Evolutionary conservation across 1,284 basidiomycete genomes (phyloP).

Genomic region (Cronartium quercuum): DNA sequence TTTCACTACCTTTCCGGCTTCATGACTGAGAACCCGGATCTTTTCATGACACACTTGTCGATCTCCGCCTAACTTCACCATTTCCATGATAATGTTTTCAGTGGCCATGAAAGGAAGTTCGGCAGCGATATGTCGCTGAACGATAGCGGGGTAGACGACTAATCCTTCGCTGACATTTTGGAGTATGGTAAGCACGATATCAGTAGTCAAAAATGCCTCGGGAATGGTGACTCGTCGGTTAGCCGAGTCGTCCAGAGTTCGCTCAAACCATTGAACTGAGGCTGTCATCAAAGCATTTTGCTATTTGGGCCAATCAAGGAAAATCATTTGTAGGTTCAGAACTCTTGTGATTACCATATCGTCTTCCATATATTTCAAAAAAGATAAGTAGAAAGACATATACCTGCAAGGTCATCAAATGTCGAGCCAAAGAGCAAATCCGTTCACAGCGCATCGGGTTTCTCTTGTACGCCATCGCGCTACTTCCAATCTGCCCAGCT

Average conservation of each 20-base stretch:
- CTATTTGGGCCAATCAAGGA: conserved; percentile 52
- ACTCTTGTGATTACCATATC: background rate
- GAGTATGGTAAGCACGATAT: conserved; percentile 88
- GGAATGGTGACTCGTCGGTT: conserved; percentile 94
- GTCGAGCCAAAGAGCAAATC: conserved; percentile 86
- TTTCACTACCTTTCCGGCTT: conserved; percentile 92
- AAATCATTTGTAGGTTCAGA: background rate
- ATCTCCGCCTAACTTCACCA: conserved; percentile 89
- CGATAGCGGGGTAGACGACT: conserved; percentile 95
- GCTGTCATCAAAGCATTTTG: conserved; percentile 89
- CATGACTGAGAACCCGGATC: conserved; percentile 91
- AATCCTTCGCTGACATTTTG: conserved; percentile 94
- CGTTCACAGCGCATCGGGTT: conserved; percentile 99
- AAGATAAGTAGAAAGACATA: background rate
- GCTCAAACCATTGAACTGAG: conserved; percentile 91
- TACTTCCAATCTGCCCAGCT: conserved; percentile 86
- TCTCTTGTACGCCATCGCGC: conserved; percentile 98
- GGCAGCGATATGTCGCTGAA: conserved; percentile 79
- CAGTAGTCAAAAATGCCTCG: conserved; percentile 93
- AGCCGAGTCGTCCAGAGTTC: conserved; percentile 89
- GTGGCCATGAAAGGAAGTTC: conserved; percentile 95
- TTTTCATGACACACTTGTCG: conserved; percentile 95
- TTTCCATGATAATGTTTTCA: conserved; percentile 98
- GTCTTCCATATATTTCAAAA: background rate
- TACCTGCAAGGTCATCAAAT: conserved; percentile 69